Percentiles rank a stretch among this genome's conserved stretches.
Conservation (phyloP, 2,329 filamentous ascomycete genomes). For the Fusarium redolens region DNA sequence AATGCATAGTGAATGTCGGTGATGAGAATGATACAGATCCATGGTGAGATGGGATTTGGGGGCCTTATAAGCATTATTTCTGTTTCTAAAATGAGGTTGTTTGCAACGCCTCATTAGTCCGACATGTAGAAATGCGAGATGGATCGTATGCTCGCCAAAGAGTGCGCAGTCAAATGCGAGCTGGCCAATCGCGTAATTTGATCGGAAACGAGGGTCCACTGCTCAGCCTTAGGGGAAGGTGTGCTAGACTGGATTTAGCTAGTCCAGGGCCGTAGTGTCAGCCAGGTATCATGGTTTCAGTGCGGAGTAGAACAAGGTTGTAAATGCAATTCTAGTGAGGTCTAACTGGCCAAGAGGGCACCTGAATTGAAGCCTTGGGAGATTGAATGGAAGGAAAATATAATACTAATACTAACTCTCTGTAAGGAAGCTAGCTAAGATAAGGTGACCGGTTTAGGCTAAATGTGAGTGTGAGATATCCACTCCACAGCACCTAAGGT, state of each 20-base stretch:
- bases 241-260: not conserved
- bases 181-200: slow-evolving; percentile 14
- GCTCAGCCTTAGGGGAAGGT: slow-evolving; percentile 19
- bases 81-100: not conserved
- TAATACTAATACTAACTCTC: too few relatives aligned
- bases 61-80: slow-evolving; percentile 8
- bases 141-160: slow-evolving; percentile 13
- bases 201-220: not conserved
- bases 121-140: slow-evolving; percentile 9
- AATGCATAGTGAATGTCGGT: slow-evolving; percentile 19
- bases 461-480: too few relatives aligned
- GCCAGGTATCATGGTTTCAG: not conserved
- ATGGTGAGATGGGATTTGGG: not conserved
- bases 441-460: too few relatives aligned
- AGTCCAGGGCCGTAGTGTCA: not conserved
- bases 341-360: too few relatives aligned
- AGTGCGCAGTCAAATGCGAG: slow-evolving; percentile 33
- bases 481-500: not conserved
- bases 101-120: slow-evolving; percentile 21
- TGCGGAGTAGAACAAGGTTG: accelerated
- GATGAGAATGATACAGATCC: not conserved
- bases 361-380: too few relatives aligned
- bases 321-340: not conserved
- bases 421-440: too few relatives aligned
- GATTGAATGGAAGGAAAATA: too few relatives aligned